Base-by-base conservation (phyloP, 352 stramenopile species). In the Phytophthora parvispora region DNA sequence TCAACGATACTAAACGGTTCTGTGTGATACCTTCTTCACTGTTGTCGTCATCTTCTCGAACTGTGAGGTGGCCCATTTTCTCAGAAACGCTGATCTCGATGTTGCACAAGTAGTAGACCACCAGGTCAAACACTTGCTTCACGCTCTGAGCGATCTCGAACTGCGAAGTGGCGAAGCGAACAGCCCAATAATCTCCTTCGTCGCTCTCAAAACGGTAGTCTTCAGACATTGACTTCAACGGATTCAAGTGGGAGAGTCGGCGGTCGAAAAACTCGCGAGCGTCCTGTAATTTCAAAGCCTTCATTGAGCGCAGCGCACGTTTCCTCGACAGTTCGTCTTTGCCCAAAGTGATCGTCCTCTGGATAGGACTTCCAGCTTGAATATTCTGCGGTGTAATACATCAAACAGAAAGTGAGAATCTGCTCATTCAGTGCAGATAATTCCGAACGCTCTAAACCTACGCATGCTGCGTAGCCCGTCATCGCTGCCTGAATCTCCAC, bases 31-130 rank as follows among this genome's bases (percentile, higher is more conserved):
- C 74, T 34, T 69, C 47, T 43, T 56, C 60, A 18, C 53, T 50
- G 6, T 29, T 66, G 24, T 81, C 74, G 42, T 81, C 74, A 47
- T 81, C 74, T 40, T 81, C 74, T n/a, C 74, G 74, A 51, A 81
- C 70, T 47, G 74, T 78, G 28, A 81, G 55, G 25, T 75, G 66
- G 4, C 74, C 74, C 16, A 77, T 51, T 43, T 72, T 75, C 49
- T 81, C 74, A 20, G 73, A 81, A 6, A 81, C 60, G 43, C 59
- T 80, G 55, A 84, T 84, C 56, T 84, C 73, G 12, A 75, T 65
- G 49, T 84, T 81, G 29, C 68, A 70, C 50, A 81, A n/a, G 48
- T 69, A 77, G 36, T 72, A 80, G 2, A 71, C 43, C 12, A 81
- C 49, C 10, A 74, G 49, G 45, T 84, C 76, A 38, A 77, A 84